Conservation (phyloP, 129 eudicot species). For the Pseudognaphalium luteoalbum region DNA sequence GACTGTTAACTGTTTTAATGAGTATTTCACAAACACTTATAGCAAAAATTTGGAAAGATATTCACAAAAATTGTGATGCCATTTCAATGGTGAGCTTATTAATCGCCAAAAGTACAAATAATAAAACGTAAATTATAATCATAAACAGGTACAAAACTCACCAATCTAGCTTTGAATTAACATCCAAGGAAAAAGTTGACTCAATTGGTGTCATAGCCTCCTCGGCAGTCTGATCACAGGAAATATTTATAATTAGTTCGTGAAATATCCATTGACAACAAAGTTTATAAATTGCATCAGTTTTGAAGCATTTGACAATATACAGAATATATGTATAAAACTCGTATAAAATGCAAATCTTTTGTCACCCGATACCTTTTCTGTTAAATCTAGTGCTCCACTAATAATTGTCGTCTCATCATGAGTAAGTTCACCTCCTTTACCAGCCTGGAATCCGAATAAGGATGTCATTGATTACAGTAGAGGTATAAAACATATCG, state of each 20-base stretch:
- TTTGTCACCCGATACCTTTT: constrained; percentile 58
- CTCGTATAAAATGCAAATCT: not conserved
- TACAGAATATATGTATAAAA: constrained; percentile 6
- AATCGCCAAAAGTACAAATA: constrained; percentile 18
- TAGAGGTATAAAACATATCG: not conserved
- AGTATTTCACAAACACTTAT: constrained; percentile 6
- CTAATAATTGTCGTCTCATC: constrained; percentile 97
- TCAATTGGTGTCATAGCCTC: constrained; percentile 99
- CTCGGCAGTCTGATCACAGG: constrained; percentile 74
- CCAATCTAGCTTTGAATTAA: constrained; percentile 92
- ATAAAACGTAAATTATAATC: constrained; percentile 5
- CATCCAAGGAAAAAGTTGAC: constrained; percentile 97
- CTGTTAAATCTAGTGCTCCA: constrained; percentile 97
- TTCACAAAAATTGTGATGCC: not conserved
- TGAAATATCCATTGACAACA: not conserved
- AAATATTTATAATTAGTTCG: constrained; percentile 2
- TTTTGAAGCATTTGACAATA: not conserved
- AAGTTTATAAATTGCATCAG: not conserved
- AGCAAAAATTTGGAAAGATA: not conserved
- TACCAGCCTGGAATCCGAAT: constrained; percentile 67
- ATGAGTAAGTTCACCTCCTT: constrained; percentile 98
- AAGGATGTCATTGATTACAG: constrained; percentile 12
- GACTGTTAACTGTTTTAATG: not conserved
- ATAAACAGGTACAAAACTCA: constrained; percentile 38
- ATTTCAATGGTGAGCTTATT: constrained; percentile 16